phyloP scores from a whole-genome alignment of 768 basidiomycete species.

The Boletales sp. region DNA sequence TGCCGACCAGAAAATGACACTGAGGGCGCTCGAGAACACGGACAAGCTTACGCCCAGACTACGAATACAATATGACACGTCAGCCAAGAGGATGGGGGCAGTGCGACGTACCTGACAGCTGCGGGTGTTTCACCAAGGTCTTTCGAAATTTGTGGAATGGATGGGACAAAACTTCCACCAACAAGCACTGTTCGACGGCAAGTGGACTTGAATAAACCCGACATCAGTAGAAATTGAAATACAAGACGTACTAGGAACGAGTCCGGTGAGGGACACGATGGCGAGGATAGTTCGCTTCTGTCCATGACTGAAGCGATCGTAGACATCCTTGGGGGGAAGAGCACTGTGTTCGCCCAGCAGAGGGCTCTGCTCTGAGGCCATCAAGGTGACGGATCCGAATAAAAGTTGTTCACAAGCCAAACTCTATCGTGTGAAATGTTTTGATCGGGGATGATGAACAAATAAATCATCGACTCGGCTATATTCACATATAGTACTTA shows the following conservation, averaged over 20 bases:
- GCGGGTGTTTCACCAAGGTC: constrained; percentile 58
- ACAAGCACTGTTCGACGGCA: constrained; percentile 52
- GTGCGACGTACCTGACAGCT: constrained; percentile 50
- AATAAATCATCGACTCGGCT: no score
- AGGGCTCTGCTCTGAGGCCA: constrained; percentile 25
- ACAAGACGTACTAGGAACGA: constrained; percentile 53
- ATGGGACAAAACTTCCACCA: constrained; percentile 65
- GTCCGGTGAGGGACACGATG: constrained; percentile 57
- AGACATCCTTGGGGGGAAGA: constrained; percentile 36
- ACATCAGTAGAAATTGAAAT: neutral
- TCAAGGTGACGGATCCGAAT: no score
- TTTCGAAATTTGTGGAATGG: constrained; percentile 66
- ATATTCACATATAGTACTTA: no score
- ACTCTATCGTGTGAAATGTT: no score
- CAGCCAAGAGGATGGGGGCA: neutral
- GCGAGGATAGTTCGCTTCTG: constrained; percentile 53
- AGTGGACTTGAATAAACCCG: neutral
- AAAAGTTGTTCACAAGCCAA: no score
- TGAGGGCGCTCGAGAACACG: constrained; percentile 43
- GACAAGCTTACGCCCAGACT: constrained; percentile 53
- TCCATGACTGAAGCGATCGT: constrained; percentile 50
- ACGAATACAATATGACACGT: neutral
- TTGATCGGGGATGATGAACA: no score
- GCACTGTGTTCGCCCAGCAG: constrained; percentile 14
- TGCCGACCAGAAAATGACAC: constrained; percentile 50